Evolutionary conservation across 2,329 filamentous ascomycete genomes (phyloP), one percentile per base, ranked within the genome.

Genomic region (Celoporthe dispersa): DNA sequence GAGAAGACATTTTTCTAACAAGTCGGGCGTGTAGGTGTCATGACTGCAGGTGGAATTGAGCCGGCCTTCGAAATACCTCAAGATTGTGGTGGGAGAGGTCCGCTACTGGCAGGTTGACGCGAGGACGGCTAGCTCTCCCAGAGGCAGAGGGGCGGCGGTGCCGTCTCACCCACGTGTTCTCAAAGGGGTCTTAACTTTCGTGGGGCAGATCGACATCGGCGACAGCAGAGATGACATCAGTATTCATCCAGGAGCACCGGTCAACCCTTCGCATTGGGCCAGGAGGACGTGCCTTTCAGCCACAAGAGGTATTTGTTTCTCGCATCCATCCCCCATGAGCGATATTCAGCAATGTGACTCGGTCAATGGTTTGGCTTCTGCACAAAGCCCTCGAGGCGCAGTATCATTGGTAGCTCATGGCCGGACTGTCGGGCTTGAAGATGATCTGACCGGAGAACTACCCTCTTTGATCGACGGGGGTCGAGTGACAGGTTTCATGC

Each of bases 11-110:
- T 22, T 65, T 7, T 55, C 64, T 64, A 67, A 55, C 41, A 55
- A 66, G 62, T 35, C 55, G 62, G 69, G 66, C 69, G 62, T 64
- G 31, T 60, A 35, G 39, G 48, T 62, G 66, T 65, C 62, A 68
- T 68, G 19, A 39, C 44, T 66, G 65, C 62, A 59, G 7, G 33
- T n/a, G 4, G 48, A 64, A 19, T 59, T 59, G 25, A 41, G 57
- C 68, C 64, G 65, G n/a, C 11, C n/a, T 64, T 44, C 59, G 48
- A 31, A 35, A 68, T 60, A 14, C 67, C 59, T 64, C 65, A 53
- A 39, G 22, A 37, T 39, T 60, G 37, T 44, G 33, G 44, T 48
- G 31, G 6, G 25, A 14, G 22, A 22, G 9, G 51, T 37, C 31
- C n/a, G 37, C 44, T 51, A 33, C 12, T 57, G 53, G 51, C 28